Evolutionary conservation across 2,329 filamentous ascomycete genomes (phyloP).

Genomic region (Apiospora malaysiana): DNA sequence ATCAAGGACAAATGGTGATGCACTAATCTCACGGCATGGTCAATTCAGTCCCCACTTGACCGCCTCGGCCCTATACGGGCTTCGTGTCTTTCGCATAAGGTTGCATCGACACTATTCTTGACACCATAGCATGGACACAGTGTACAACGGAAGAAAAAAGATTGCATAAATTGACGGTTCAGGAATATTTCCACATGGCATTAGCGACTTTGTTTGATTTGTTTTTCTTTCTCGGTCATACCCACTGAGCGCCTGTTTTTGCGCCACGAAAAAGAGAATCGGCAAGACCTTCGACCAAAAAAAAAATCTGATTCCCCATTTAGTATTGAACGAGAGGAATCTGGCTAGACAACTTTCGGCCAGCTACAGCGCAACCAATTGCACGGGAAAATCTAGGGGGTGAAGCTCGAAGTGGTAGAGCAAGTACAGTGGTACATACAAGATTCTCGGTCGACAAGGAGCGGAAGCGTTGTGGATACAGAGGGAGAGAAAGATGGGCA

Average conservation of each 20-base stretch:
- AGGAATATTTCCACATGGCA: constrained; percentile 52
- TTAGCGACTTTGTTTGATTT: constrained; percentile 51
- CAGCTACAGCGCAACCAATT: constrained; percentile 13
- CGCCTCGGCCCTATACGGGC: constrained; percentile 25
- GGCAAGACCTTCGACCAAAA: constrained; percentile 31
- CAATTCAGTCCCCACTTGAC: constrained; percentile 11
- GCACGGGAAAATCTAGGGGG: background rate
- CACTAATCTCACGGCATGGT: constrained; percentile 21
- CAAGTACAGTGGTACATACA: background rate
- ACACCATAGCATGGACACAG: constrained; percentile 39
- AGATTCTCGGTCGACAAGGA: background rate
- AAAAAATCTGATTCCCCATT: constrained; percentile 38
- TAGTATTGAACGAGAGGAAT: constrained; percentile 6
- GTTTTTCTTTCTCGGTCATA: constrained; percentile 42
- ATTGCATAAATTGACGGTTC: constrained; percentile 50
- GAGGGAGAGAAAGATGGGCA: constrained; percentile 4
- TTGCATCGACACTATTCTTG: constrained; percentile 23
- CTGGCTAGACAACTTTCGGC: constrained; percentile 16
- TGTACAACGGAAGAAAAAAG: constrained; percentile 50
- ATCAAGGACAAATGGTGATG: constrained; percentile 31
- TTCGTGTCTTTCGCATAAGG: constrained; percentile 20
- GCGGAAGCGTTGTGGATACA: background rate
- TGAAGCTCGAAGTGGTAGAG: background rate
- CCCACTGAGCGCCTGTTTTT: constrained; percentile 38
- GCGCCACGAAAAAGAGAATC: constrained; percentile 34